Evolutionary conservation across 1,284 basidiomycete species (phyloP), one percentile per base, ranked within the genome.

Genomic region (Schizophyllum amplum): DNA sequence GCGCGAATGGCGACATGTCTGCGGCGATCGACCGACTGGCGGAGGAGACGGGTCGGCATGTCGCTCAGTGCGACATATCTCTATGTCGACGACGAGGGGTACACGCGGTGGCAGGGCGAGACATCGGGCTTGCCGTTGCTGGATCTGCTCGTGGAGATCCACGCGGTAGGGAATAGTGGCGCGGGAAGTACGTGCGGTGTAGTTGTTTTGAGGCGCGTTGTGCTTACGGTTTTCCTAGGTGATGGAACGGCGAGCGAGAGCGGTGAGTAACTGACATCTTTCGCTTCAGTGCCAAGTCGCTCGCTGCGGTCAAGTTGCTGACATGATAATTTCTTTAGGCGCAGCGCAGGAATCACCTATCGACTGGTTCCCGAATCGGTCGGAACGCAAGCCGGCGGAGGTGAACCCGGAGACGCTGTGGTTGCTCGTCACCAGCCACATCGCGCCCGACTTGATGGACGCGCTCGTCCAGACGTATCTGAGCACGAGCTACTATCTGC

Each of bases 381-480:
- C 81, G 7, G 81, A 83, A 2, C 76, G 81, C 51, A 81, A 84
- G 21, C 33, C 33, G 13, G 84, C 84, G 52, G 87, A 90, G 65
- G 78, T 92, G 56, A 90, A 93, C 67, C 91, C 88, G 5, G 84
- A 90, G 68, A 79, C 78, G 7, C 70, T 90, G 4, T 91, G 88
- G 88, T 78, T 82, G 57, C 72, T 84, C 23, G 84, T 90, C 62
- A 89, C 89, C 1, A 82, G 86, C 1, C 79, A 81, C 61, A 88
- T 94, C 57, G 82, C 83, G 4, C 90, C 92, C 4, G 91, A 94
- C 65, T 78, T 94, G 53, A 94, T 95, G 91, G 92, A 95, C 70
- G 92, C 81, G 89, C 77, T 91, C 57, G 86, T 90, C 4, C 86
- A 89, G 65, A 88, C 83, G 67, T 89, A 86, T 70, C 75, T 95